A percentile compares a stretch with the other conserved stretches of the same genome.
Conservation (phyloP, 192 early-diverging fungal species). For the Geosiphon pyriformis region DNA sequence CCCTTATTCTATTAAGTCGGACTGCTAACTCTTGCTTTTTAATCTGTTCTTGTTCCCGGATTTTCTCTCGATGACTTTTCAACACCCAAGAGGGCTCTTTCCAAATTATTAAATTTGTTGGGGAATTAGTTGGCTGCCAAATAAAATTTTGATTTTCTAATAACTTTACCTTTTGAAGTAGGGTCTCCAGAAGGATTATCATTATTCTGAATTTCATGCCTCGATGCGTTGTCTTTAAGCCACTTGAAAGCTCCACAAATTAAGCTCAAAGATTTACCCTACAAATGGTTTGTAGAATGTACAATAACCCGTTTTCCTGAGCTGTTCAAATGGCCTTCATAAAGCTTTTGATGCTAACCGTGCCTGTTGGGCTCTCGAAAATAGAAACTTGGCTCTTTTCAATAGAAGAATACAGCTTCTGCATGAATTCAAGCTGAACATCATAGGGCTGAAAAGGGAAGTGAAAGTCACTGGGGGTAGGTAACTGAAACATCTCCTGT, state of each 20-base stretch:
- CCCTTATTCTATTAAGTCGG: constrained; percentile 32
- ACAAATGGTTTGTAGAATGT: too few relatives aligned
- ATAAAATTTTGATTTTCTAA: too few relatives aligned
- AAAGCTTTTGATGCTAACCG: constrained; percentile 38
- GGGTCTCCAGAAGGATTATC: too few relatives aligned
- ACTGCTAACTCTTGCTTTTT: constrained; percentile 33
- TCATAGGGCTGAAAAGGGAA: constrained; percentile 71
- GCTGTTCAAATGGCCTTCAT: neutral
- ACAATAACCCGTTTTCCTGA: neutral
- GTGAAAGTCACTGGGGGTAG: too few relatives aligned
- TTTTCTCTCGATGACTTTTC: constrained; percentile 22
- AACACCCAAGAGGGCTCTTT: constrained; percentile 40
- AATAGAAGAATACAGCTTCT: constrained; percentile 61
- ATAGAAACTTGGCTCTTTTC: constrained; percentile 67
- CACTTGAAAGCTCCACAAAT: constrained; percentile 82
- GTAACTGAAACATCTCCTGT: too few relatives aligned
- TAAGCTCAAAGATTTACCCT: constrained; percentile 86
- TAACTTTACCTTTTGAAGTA: neutral
- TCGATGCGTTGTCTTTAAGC: constrained; percentile 55
- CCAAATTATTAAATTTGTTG: too few relatives aligned
- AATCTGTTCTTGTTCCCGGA: constrained; percentile 23
- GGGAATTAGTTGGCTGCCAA: too few relatives aligned
- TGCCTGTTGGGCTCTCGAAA: constrained; percentile 92
- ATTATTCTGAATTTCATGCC: constrained; percentile 18
- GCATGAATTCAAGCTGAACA: constrained; percentile 79